phyloP scores from a whole-genome alignment of 176 grass and related monocot species.

The Oryza glaberrima region DNA sequence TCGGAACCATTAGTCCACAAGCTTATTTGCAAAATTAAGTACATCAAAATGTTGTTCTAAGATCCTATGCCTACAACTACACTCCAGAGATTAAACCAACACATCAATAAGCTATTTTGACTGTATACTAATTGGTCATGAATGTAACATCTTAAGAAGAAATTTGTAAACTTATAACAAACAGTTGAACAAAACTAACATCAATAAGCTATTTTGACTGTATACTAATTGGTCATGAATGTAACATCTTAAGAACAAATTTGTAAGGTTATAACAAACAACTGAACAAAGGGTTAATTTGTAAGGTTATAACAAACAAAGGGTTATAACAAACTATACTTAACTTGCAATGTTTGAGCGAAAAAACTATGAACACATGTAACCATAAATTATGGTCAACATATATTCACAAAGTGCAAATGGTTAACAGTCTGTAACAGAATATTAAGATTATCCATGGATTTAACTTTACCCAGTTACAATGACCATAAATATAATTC shows the following conservation, averaged over 20 bases:
- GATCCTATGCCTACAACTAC: conserved; percentile 9
- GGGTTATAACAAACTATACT: neutral
- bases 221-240: conserved; percentile 8
- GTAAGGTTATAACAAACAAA: neutral
- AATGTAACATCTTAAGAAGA: neutral
- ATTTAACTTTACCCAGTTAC: conserved; percentile 22
- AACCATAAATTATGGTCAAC: conserved; percentile 5
- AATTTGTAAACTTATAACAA: neutral
- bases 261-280: neutral
- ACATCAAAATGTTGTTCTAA: neutral
- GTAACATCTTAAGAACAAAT: neutral
- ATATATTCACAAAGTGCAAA: conserved; percentile 1
- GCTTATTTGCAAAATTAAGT: neutral
- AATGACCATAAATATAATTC: conserved; percentile 10
- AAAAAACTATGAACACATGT: neutral
- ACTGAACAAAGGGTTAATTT: neutral
- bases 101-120: conserved; percentile 23
- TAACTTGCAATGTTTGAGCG: neutral
- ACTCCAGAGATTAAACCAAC: neutral
- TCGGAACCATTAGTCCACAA: neutral
- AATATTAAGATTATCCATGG: neutral
- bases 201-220: conserved; percentile 28
- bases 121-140: conserved; percentile 21
- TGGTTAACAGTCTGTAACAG: neutral
- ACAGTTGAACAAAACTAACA: neutral